Percentiles rank a stretch among this genome's conserved stretches.
phyloP scores from a whole-genome alignment of 805 yeast species.

The Lipomyces sp. region DNA sequence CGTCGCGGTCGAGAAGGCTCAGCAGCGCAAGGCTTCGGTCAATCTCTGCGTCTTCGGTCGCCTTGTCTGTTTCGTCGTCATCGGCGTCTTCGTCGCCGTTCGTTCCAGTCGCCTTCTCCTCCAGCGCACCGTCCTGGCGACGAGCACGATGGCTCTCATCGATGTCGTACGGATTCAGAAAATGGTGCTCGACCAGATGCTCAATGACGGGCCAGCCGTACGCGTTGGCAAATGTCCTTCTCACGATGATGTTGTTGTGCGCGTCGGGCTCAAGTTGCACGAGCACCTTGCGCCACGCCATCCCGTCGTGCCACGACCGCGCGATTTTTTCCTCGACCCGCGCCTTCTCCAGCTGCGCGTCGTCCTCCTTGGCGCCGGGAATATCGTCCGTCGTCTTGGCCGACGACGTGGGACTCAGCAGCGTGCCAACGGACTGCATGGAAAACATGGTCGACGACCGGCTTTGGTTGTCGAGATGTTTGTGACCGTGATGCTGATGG shows the following conservation, averaged over 20 bases:
- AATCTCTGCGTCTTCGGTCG: neutral
- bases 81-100: neutral
- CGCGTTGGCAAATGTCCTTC: conserved; percentile 86
- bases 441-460: too few relatives aligned
- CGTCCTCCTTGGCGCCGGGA: conserved; percentile 1
- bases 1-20: neutral
- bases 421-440: too few relatives aligned
- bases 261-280: conserved; percentile 89
- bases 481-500: neutral
- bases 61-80: too few relatives aligned
- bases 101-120: neutral
- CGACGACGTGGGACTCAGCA: too few relatives aligned
- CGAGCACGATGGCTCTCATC: neutral
- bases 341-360: conserved; percentile 36
- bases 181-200: conserved; percentile 70
- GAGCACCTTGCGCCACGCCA: conserved; percentile 89
- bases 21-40: neutral
- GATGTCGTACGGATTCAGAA: conserved; percentile 36
- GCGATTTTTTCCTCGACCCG: conserved; percentile 77
- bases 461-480: too few relatives aligned
- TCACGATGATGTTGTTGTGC: conserved; percentile 85
- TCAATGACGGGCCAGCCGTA: conserved; percentile 94
- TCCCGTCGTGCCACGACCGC: conserved; percentile 74
- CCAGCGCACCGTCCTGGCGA: neutral
- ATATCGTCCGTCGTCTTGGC: neutral